phyloP scores from a whole-genome alignment of 345 rosid genomes.

The Draba incana region DNA sequence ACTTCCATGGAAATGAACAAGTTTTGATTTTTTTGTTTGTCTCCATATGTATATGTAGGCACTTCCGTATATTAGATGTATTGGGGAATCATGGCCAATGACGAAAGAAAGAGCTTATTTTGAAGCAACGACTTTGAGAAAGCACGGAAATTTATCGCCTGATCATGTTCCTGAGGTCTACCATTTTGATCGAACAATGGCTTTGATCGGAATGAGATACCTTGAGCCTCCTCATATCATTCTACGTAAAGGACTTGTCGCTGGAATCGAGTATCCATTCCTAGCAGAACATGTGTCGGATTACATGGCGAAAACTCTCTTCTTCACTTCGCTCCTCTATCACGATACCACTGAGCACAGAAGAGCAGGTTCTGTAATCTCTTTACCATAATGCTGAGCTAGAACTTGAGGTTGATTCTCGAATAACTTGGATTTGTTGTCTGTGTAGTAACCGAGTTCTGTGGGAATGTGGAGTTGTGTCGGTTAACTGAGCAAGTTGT shows the following conservation, averaged over 20 bases:
- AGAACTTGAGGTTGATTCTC: constrained; percentile 13
- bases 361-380: constrained; percentile 51
- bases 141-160: constrained; percentile 67
- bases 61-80: constrained; percentile 83
- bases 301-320: constrained; percentile 86
- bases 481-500: constrained; percentile 95
- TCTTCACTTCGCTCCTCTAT: constrained; percentile 75
- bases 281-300: constrained; percentile 81
- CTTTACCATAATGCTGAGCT: not conserved
- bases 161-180: constrained; percentile 91
- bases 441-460: constrained; percentile 85
- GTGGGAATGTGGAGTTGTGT: constrained; percentile 93
- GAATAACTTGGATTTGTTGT: not conserved
- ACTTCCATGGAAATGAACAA: constrained; percentile 14
- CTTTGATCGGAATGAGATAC: constrained; percentile 92
- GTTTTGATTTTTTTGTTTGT: constrained; percentile 14
- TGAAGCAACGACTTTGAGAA: constrained; percentile 65
- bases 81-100: constrained; percentile 99
- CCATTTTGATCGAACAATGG: constrained; percentile 88
- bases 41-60: constrained; percentile 53
- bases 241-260: constrained; percentile 86
- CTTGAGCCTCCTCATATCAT: constrained; percentile 93
- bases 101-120: constrained; percentile 92
- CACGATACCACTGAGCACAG: constrained; percentile 79
- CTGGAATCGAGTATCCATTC: constrained; percentile 77